Evolutionary conservation across 768 basidiomycete species (phyloP).

Genomic region (Dioszegia aurantiaca): DNA sequence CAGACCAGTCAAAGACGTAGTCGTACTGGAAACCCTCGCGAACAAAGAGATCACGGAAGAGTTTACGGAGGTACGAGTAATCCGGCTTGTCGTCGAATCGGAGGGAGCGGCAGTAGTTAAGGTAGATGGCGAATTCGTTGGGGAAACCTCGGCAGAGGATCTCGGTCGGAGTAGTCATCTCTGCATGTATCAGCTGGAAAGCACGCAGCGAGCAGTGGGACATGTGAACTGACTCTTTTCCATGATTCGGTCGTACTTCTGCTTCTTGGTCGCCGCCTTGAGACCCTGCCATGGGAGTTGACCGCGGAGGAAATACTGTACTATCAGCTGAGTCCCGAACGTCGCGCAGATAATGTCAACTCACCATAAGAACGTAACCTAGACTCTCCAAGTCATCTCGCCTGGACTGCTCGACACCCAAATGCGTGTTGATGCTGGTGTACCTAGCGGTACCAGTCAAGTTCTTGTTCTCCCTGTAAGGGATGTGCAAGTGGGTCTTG

Average conservation of each 20-base stretch:
- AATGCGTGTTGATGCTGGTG: conserved; percentile 97
- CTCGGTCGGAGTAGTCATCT: conserved; percentile 89
- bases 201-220: background rate
- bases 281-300: conserved; percentile 98
- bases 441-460: conserved; percentile 97
- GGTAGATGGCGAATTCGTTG: conserved; percentile 97
- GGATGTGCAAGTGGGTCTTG: conserved; percentile 98
- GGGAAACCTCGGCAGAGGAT: conserved; percentile 98
- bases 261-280: conserved; percentile 99
- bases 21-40: conserved; percentile 98
- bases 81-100: conserved; percentile 99
- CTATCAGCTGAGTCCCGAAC: conserved; percentile 8
- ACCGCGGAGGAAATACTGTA: conserved; percentile 88
- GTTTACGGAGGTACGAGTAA: conserved; percentile 98
- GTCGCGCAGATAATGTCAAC: background rate
- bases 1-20: conserved; percentile 94
- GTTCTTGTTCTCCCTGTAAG: conserved; percentile 99
- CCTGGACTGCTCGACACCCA: conserved; percentile 95
- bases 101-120: conserved; percentile 97
- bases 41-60: conserved; percentile 93
- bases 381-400: conserved; percentile 97
- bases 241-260: conserved; percentile 99
- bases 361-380: conserved; percentile 89
- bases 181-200: conserved; percentile 24
- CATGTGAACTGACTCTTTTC: conserved; percentile 71